Evolutionary conservation across 2,329 filamentous ascomycete genomes (phyloP).

Genomic region (Microcyclospora tardicrescens): DNA sequence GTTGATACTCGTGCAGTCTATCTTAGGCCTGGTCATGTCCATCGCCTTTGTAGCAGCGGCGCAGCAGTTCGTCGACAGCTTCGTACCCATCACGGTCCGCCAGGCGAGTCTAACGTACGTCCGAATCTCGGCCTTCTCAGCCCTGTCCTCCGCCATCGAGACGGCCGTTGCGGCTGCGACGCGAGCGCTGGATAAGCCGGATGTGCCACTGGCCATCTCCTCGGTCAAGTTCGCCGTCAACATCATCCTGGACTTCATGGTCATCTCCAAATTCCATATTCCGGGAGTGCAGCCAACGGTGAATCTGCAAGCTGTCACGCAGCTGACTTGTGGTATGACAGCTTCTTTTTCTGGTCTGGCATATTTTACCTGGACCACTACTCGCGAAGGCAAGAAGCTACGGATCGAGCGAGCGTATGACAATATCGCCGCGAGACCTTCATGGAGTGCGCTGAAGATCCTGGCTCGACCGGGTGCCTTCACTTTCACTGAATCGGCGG

Average conservation of each 20-base stretch:
- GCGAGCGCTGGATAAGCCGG: slow-evolving; percentile 53
- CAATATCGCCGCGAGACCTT: slow-evolving; percentile 20
- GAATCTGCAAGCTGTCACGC: slow-evolving; percentile 51
- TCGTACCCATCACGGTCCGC: slow-evolving; percentile 49
- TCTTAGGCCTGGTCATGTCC: slow-evolving; percentile 47
- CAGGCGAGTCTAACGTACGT: slow-evolving; percentile 49
- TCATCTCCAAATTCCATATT: slow-evolving; percentile 55
- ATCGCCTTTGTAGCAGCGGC: slow-evolving; percentile 45
- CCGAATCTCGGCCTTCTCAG: slow-evolving; percentile 49
- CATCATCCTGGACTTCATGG: slow-evolving; percentile 51
- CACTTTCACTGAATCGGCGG: slow-evolving; percentile 51
- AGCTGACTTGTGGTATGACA: slow-evolving; percentile 46
- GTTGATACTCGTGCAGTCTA: slow-evolving; percentile 39
- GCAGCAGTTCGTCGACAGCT: slow-evolving; percentile 42
- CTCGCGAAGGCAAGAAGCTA: slow-evolving; percentile 2
- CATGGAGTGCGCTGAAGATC: slow-evolving; percentile 33
- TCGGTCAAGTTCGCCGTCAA: slow-evolving; percentile 51
- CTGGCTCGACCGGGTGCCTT: slow-evolving; percentile 45
- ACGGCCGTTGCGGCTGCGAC: slow-evolving; percentile 49
- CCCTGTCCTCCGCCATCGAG: slow-evolving; percentile 50
- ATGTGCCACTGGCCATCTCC: slow-evolving; percentile 56
- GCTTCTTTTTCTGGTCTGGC: slow-evolving; percentile 43
- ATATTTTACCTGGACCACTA: slow-evolving; percentile 45
- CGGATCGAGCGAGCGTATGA: background rate
- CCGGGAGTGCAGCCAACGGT: slow-evolving; percentile 41